These are phyloP conservation scores for Exserohilum turcica DNA, from an alignment of 2,329 filamentous ascomycete species.

Conservation along the genomic window DNA sequence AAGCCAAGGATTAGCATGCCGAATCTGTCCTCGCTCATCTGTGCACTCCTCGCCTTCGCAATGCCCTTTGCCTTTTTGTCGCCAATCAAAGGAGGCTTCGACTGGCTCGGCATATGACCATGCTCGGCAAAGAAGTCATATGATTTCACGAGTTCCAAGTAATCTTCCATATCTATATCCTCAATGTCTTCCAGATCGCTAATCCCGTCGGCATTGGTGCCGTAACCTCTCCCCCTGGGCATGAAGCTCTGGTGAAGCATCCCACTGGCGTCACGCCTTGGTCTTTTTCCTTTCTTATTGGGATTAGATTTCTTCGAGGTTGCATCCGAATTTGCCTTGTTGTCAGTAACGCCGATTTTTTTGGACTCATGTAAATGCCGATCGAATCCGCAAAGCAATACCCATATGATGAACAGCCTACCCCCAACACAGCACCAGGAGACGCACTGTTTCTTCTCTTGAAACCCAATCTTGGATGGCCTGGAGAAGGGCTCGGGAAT, in stretches of 20 bases:
- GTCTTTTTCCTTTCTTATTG: constrained; percentile 1
- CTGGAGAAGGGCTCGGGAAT: constrained; percentile 4
- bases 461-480: constrained; percentile 2
- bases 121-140: neutral
- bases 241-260: neutral
- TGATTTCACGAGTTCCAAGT: neutral
- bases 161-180: neutral
- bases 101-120: neutral
- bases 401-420: constrained; percentile 45
- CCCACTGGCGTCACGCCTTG: constrained; percentile 11
- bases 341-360: neutral
- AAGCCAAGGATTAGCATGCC: constrained; percentile 17
- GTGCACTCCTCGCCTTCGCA: constrained; percentile 14
- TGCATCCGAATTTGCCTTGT: neutral
- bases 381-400: constrained; percentile 48
- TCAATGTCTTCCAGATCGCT: neutral
- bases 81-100: neutral
- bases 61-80: neutral
- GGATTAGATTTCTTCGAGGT: neutral
- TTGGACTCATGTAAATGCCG: constrained; percentile 18
- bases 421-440: constrained; percentile 46
- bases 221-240: constrained; percentile 21
- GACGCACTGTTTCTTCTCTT: constrained; percentile 11
- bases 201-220: neutral
- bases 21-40: constrained; percentile 20